Evolutionary conservation across 2,329 filamentous ascomycete genomes (phyloP), one percentile per base, ranked within the genome.

Genomic region (Colletotrichum noveboracense): DNA sequence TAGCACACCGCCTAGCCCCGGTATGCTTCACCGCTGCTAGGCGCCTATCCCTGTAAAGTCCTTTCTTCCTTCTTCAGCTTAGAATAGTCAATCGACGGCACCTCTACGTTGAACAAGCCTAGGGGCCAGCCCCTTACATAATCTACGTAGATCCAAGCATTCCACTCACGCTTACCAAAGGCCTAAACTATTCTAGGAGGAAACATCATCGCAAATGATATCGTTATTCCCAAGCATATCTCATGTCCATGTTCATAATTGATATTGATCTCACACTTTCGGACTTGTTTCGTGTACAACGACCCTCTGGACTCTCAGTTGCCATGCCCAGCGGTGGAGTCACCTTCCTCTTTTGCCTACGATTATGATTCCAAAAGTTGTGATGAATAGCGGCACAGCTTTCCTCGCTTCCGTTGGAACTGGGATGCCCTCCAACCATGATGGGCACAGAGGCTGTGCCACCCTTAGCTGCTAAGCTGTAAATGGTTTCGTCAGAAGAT

Each of bases 401-500:
- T 52, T 52, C 6, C 43, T 21, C 43, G 43, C 43, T 52, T 52
- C 43, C 1, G 43, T 52, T 52, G 43, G n/a, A 52, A 21, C 43
- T 21, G 3, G 43, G 43, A 21, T 52, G 0, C 3, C 2, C 1
- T 13, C 43, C n/a, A 21, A 4, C 10, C 3, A 21, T 21, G n/a
- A 21, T 4, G n/a, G 3, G n/a, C 18, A 13, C n/a, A 21, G 43
- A 52, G 10, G 43, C 43, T 21, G 43, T 52, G n/a, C 43, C 43
- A 13, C 43, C 6, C n/a, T 52, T 4, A 52, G 43, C n/a, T 52
- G 43, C 43, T 52, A 52, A 52, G n/a, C 43, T 48, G 43, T 4
- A 48, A 13, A 48, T 48, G n/a, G 3, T 13, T 48, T 48, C 3
- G 43, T 52, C 2, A 7, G 43, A 1, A 52, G 6, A 21, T 1